Evolutionary conservation across 1,284 basidiomycete species (phyloP).

Genomic region (Bondarzewia mesenterica): DNA sequence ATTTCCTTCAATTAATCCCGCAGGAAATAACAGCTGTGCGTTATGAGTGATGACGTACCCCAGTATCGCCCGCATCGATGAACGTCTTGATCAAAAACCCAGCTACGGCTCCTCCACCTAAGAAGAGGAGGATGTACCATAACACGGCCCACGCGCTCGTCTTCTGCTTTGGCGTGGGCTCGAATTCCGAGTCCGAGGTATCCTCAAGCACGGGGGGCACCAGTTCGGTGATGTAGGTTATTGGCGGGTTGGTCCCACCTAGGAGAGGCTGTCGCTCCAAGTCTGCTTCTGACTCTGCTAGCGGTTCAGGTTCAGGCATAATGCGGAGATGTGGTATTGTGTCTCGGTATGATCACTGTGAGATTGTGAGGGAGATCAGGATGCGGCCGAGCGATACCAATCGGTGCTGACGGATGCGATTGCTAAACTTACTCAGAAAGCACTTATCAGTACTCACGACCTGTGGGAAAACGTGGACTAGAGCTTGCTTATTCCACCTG

Average conservation of each 20-base stretch:
- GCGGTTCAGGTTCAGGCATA: too few species aligned
- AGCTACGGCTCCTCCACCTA: slow-evolving; percentile 30
- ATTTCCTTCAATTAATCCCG: too few species aligned
- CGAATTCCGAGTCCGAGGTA: too few species aligned
- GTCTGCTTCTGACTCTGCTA: too few species aligned
- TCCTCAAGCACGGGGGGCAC: not conserved
- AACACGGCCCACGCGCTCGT: slow-evolving; percentile 20
- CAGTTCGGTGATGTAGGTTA: not conserved
- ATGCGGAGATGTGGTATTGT: too few species aligned
- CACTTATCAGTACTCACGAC: too few species aligned
- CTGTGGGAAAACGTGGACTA: too few species aligned
- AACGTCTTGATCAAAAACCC: slow-evolving; percentile 60
- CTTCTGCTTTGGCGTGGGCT: slow-evolving; percentile 14
- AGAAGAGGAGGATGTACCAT: slow-evolving; percentile 26
- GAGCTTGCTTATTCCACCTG: too few species aligned
- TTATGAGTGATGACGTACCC: slow-evolving; percentile 45
- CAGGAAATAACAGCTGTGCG: not conserved
- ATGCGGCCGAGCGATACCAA: not conserved
- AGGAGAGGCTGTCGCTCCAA: not conserved
- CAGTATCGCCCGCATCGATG: slow-evolving; percentile 56
- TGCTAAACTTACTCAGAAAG: too few species aligned
- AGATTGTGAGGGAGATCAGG: not conserved
- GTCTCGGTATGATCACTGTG: too few species aligned
- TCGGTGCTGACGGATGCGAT: too few species aligned
- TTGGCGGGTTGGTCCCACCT: not conserved